Percentiles rank a stretch among this genome's conserved stretches.
These are phyloP conservation scores for Chlorokybus atmophyticus DNA, from an alignment of 139 green algal genomes.

Conservation along the genomic window DNA sequence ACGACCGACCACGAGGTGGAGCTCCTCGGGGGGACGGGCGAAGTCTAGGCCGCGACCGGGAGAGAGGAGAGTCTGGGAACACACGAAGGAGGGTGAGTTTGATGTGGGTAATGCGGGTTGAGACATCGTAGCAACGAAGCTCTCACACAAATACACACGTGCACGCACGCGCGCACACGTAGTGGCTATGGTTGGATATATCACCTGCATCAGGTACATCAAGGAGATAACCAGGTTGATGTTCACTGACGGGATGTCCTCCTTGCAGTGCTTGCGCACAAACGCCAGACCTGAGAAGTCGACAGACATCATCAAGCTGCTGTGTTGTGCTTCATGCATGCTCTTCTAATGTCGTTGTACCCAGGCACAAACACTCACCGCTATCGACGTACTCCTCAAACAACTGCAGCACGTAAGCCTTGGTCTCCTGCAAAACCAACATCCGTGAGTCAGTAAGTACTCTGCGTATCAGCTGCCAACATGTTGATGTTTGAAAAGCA, in stretches of 20 bases:
- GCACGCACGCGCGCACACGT: too few relatives aligned
- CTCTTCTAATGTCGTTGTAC: constrained; percentile 40
- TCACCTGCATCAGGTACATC: constrained; percentile 22
- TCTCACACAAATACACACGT: too few relatives aligned
- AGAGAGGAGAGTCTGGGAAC: not conserved
- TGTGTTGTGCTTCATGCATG: constrained; percentile 46
- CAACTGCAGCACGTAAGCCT: constrained; percentile 20
- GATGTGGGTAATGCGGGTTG: too few relatives aligned
- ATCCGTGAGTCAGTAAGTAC: too few relatives aligned
- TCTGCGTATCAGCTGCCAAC: too few relatives aligned
- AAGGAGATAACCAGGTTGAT: constrained; percentile 59
- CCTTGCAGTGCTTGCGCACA: constrained; percentile 37
- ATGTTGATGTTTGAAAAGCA: constrained; percentile 1
- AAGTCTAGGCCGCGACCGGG: constrained; percentile 12
- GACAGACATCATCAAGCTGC: too few relatives aligned
- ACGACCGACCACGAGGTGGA: constrained; percentile 21
- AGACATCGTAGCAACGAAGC: too few relatives aligned
- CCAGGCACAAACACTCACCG: too few relatives aligned
- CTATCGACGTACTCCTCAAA: constrained; percentile 1
- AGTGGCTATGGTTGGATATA: too few relatives aligned
- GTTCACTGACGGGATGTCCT: constrained; percentile 54
- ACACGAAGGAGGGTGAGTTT: too few relatives aligned
- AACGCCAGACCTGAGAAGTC: constrained; percentile 42
- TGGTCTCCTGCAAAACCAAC: constrained; percentile 19
- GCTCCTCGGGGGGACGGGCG: not conserved